Base-by-base conservation (phyloP, 768 basidiomycete species). In the Termitomyces sp. region DNA sequence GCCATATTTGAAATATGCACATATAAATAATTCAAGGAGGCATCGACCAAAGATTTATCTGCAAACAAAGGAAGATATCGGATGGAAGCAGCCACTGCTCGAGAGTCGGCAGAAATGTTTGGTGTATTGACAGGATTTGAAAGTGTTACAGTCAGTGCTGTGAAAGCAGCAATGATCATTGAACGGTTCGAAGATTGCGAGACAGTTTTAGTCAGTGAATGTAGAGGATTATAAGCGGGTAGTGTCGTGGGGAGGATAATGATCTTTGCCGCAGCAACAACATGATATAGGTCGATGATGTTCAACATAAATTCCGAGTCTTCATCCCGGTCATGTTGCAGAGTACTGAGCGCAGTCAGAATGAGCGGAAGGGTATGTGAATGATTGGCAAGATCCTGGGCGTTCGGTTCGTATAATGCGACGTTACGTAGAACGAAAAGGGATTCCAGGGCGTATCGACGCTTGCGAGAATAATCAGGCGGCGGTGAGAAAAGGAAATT, bases 401-500 rank as follows among this genome's bases (percentile, higher is more conserved):
- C 82, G 62, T 92, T 93, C 50, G 77, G 75, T 44, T 87, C 85
- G 59, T 85, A 80, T 42, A 88, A 72, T n/a, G 87, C 82, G 6
- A 87, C 81, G 69, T 97, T 97, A n/a, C 95, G 84, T 41, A 99
- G 78, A 56, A 97, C 77, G 61, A 91, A 87, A 42, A 95, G 77
- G 2, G 90, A 90, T 66, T 96, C 92, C 38, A 89, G 75, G n/a
- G 94, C 92, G 66, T 91, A 86, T 59, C 86, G 80, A 25, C 85
- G 81, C 57, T 83, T 84, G 32, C 76, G 75, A 42, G 79, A 76
- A 43, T 76, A 71, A 17, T 79, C 78, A 10, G 77, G 77, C 0
- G 81, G 69, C 17, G 79, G 66, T 27, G 87, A 81, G 60, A 92
- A 92, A 37, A 92, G 70, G 9, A 71, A 53, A 32, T 74, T 61